Evolutionary conservation across 2,329 filamentous ascomycete genomes (phyloP), one percentile per base, ranked within the genome.

Genomic region (Fusarium oligoseptatum): DNA sequence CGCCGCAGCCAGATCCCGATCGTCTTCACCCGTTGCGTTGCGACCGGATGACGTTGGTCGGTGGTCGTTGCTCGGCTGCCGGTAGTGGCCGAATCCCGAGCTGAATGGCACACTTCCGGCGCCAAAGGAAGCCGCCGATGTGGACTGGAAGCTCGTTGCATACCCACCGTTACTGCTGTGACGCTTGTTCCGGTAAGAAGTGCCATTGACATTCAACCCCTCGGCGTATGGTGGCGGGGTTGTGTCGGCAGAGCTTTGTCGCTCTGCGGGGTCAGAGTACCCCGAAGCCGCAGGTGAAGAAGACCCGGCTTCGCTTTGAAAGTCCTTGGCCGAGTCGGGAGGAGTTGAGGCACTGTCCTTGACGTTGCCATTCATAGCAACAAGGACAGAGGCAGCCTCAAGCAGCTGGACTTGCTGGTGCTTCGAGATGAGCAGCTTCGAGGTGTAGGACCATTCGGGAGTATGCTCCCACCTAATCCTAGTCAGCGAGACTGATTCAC

Each of bases 401-500:
- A 99, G 90, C 70, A 99, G 90, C 84, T 99, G 97, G 63, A 99
- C 97, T 87, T 99, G 97, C 85, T 99, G 97, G 84, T 99, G 97
- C 89, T 99, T 99, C 79, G 96, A 98, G 79, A 99, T 98, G 82
- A 98, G 92, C 82, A 98, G 89, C 86, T 98, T 98, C 78, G 97
- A 98, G 66, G 97, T 99, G 83, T 93, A 93, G 62, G 95, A 94
- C 97, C 97, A 99, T 87, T 98, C 95, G 77, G 97, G 96, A 83
- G 97, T 97, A 85, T 99, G 97, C 87, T 99, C 97, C 97, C 97
- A 99, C 89, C 96, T 99, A 77, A 60, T 65, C 70, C 72, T 63
- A 77, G 78, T 81, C 70, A 81, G 77, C 71, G 74, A 79, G 76
- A 76, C 57, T 65, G 64, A 68, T 74, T 74, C 73, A 70, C 70